Evolutionary conservation across 805 yeast genomes (phyloP).

Genomic region (Teunomyces gatunensis): DNA sequence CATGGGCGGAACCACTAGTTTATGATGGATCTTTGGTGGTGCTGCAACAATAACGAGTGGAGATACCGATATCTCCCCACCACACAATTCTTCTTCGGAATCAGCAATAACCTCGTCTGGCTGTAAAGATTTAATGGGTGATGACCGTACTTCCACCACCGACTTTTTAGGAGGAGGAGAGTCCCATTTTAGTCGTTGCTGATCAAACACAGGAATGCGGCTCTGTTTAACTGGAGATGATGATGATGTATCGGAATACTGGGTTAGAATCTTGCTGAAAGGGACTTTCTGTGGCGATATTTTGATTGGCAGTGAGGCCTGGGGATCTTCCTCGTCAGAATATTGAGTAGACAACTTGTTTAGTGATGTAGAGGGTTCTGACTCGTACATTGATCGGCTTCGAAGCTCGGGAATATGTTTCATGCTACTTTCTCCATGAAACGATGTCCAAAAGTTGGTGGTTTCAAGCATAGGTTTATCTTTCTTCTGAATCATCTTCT

Average conservation of each 20-base stretch:
- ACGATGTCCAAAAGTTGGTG: constrained; percentile 6
- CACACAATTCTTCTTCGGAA: constrained; percentile 21
- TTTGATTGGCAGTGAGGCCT: constrained; percentile 10
- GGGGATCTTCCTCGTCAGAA: constrained; percentile 18
- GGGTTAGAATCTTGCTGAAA: not conserved
- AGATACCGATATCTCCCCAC: constrained; percentile 1
- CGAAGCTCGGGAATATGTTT: constrained; percentile 10
- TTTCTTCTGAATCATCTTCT: not conserved
- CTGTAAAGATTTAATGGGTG: not conserved
- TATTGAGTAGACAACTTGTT: constrained; percentile 26
- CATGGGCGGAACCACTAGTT: constrained; percentile 7
- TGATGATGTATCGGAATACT: not conserved
- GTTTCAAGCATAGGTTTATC: not conserved
- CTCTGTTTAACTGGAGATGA: constrained; percentile 2
- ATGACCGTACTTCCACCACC: not conserved
- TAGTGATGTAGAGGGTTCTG: constrained; percentile 13
- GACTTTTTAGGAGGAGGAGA: constrained; percentile 14
- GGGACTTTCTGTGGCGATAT: constrained; percentile 8
- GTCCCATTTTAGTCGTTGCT: constrained; percentile 13
- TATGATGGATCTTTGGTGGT: not conserved
- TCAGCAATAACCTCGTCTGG: constrained; percentile 18
- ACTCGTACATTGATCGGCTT: constrained; percentile 9
- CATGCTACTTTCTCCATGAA: constrained; percentile 4
- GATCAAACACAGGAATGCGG: not conserved
- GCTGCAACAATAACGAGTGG: not conserved